Conservation (phyloP, 176 grass and related monocot genomes). For the Pontederia crassipes region DNA sequence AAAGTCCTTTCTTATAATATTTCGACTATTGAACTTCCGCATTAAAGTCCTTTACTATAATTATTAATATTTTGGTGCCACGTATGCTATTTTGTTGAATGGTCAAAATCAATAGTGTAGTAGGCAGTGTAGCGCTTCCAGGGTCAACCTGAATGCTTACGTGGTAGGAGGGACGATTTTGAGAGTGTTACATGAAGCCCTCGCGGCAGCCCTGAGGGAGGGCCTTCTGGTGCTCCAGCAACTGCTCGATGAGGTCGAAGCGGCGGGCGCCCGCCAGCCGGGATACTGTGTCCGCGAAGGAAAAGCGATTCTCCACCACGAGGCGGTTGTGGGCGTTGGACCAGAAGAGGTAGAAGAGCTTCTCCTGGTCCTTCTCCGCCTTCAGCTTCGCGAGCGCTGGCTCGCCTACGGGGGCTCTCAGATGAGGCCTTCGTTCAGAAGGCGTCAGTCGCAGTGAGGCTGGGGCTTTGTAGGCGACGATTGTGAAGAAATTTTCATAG, state of each 20-base stretch:
- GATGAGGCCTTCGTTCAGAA: not conserved
- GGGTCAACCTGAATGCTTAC: too few relatives aligned
- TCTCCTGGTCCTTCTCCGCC: slow-evolving; percentile 64
- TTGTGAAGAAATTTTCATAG: slow-evolving; percentile 53
- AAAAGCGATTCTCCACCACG: slow-evolving; percentile 66
- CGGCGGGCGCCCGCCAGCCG: slow-evolving; percentile 63
- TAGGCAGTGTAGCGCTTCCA: too few relatives aligned
- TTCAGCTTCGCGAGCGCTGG: slow-evolving; percentile 56
- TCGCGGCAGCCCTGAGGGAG: slow-evolving; percentile 73
- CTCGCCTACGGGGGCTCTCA: slow-evolving; percentile 6
- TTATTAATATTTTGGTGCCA: too few relatives aligned
- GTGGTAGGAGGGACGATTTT: too few relatives aligned
- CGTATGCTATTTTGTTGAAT: too few relatives aligned
- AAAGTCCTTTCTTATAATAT: too few relatives aligned
- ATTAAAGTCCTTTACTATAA: too few relatives aligned
- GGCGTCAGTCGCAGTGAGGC: not conserved
- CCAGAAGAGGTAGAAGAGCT: slow-evolving; percentile 66
- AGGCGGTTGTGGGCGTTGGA: slow-evolving; percentile 61
- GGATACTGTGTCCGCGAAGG: slow-evolving; percentile 60
- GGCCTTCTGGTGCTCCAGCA: slow-evolving; percentile 80
- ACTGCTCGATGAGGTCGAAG: slow-evolving; percentile 74
- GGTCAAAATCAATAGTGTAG: too few relatives aligned
- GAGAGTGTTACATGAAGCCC: too few relatives aligned
- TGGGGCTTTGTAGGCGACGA: slow-evolving; percentile 52
- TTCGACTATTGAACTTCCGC: too few relatives aligned